phyloP scores from a whole-genome alignment of 495 filamentous ascomycete genomes.

The Penicillium canescens region DNA sequence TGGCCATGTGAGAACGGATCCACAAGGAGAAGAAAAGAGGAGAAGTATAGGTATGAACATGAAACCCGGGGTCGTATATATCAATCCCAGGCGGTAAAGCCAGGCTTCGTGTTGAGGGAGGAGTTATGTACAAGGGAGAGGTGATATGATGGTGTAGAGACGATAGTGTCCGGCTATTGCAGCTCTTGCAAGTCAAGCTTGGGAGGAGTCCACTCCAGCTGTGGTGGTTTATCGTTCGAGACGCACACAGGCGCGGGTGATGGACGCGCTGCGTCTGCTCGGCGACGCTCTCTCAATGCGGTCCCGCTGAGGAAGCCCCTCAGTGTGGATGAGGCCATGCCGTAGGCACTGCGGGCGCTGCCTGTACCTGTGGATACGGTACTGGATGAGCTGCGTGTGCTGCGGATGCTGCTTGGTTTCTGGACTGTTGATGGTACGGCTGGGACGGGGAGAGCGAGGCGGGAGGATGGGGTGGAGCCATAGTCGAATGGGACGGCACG shows the following conservation, averaged over 20 bases:
- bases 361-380: conserved; percentile 41
- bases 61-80: conserved; percentile 9
- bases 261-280: conserved; percentile 32
- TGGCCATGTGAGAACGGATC: not conserved
- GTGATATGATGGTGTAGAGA: not conserved
- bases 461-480: conserved; percentile 23
- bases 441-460: conserved; percentile 39
- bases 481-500: conserved; percentile 28
- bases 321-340: conserved; percentile 41
- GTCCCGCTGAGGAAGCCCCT: conserved; percentile 37
- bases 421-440: conserved; percentile 28
- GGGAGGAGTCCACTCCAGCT: conserved; percentile 45
- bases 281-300: conserved; percentile 34
- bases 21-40: not conserved
- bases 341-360: conserved; percentile 44
- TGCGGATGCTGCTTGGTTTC: conserved; percentile 43
- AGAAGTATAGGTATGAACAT: not conserved
- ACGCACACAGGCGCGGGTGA: conserved; percentile 26
- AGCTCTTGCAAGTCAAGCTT: conserved; percentile 40
- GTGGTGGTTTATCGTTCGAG: conserved; percentile 36
- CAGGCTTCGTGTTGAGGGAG: not conserved
- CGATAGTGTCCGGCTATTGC: conserved; percentile 15
- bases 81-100: not conserved
- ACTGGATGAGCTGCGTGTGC: conserved; percentile 40
- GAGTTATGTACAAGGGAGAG: conserved; percentile 12